phyloP scores from a whole-genome alignment of 176 grass and related monocot species.

The Raddia distichophylla region DNA sequence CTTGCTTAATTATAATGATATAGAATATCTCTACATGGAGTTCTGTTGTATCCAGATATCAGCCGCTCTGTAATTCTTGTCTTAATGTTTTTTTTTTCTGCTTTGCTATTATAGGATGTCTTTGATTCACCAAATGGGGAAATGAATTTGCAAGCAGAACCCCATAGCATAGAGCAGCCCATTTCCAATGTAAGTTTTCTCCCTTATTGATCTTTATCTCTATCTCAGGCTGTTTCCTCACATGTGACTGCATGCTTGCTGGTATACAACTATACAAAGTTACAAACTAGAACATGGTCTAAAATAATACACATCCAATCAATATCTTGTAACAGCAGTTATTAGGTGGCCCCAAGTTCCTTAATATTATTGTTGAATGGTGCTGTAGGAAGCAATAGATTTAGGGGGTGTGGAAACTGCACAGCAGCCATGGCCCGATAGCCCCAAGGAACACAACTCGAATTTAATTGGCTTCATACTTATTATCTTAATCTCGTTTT shows the following conservation, averaged over 20 bases:
- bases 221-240: background rate
- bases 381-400: constrained; percentile 18
- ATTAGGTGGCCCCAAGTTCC: background rate
- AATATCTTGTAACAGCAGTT: background rate
- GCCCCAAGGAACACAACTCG: too few relatives aligned
- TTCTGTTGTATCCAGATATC: background rate
- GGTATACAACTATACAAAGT: background rate
- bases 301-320: background rate
- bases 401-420: constrained; percentile 23
- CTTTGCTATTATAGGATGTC: constrained; percentile 29
- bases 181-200: constrained; percentile 29
- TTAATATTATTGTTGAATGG: constrained; percentile 31
- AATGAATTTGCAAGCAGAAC: constrained; percentile 29
- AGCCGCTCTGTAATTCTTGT: background rate
- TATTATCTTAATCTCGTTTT: constrained; percentile 15
- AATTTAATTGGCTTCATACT: constrained; percentile 31
- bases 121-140: background rate
- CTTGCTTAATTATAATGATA: background rate
- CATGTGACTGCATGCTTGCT: background rate
- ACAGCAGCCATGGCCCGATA: constrained; percentile 9
- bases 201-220: background rate
- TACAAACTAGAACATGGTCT: background rate
- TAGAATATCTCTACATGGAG: background rate
- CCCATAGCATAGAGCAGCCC: constrained; percentile 19
- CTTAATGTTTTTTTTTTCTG: constrained; percentile 16